phyloP scores from a whole-genome alignment of 768 basidiomycete species.

The Suillus alpinus region DNA sequence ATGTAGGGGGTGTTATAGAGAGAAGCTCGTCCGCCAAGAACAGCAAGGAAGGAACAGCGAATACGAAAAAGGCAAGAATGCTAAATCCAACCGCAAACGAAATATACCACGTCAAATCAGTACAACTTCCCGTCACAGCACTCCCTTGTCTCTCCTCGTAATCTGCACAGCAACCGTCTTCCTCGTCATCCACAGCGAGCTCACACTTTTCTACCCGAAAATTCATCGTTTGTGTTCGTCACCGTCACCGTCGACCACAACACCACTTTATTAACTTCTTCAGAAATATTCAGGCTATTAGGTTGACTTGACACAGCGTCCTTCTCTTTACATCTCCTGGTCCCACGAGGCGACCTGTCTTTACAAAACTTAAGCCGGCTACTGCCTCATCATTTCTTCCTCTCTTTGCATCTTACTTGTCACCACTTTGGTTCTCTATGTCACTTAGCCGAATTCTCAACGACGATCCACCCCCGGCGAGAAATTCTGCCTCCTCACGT shows the following conservation, averaged over 20 bases:
- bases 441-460: conserved; percentile 80
- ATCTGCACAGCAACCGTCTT: conserved; percentile 18
- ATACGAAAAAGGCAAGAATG: conserved; percentile 29
- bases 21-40: conserved; percentile 26
- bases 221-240: neutral
- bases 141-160: conserved; percentile 16
- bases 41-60: conserved; percentile 17
- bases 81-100: conserved; percentile 35
- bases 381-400: conserved; percentile 11
- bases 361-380: conserved; percentile 12
- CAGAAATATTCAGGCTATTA: conserved; percentile 1
- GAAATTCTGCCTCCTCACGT: conserved; percentile 21
- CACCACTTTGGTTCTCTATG: conserved; percentile 40
- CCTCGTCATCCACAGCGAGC: conserved; percentile 8
- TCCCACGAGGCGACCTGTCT: conserved; percentile 35
- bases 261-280: neutral
- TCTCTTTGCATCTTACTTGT: conserved; percentile 6
- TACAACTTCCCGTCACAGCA: conserved; percentile 31
- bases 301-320: conserved; percentile 1
- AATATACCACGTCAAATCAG: conserved; percentile 25
- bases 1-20: neutral
- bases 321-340: conserved; percentile 12
- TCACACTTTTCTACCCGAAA: neutral
- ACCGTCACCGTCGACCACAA: neutral
- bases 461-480: conserved; percentile 55